A percentile compares a stretch with the other conserved stretches of the same genome.
Evolutionary conservation across 257 asterid species (phyloP).

Genomic region (Scutellaria galericulata): DNA sequence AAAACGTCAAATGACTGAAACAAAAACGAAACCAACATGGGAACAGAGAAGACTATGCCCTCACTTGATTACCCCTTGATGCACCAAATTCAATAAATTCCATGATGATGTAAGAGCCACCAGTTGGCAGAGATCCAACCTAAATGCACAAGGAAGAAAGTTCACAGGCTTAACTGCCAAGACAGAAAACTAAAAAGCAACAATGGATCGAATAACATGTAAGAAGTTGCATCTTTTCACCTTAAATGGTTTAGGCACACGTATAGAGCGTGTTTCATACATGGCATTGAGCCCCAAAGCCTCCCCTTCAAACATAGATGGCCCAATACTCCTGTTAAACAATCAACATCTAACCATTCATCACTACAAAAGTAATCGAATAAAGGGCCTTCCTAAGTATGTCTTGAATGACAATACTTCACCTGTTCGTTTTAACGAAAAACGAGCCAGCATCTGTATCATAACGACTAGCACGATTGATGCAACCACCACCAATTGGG

Average conservation of each 20-base stretch:
- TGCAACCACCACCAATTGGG: constrained; percentile 94
- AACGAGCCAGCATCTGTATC: constrained; percentile 87
- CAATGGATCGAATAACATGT: neutral
- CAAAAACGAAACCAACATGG: constrained; percentile 23
- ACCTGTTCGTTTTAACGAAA: constrained; percentile 93
- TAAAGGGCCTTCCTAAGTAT: neutral
- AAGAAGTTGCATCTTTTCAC: constrained; percentile 39
- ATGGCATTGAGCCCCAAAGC: constrained; percentile 87
- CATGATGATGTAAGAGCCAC: constrained; percentile 93
- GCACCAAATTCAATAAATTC: constrained; percentile 86
- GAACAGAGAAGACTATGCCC: constrained; percentile 34
- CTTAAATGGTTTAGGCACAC: constrained; percentile 88
- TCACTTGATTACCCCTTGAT: constrained; percentile 81
- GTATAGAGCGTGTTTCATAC: constrained; percentile 80
- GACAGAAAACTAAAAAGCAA: constrained; percentile 18
- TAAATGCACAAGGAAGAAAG: constrained; percentile 36
- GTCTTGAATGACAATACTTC: constrained; percentile 23
- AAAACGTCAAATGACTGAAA: constrained; percentile 39
- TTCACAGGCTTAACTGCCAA: neutral
- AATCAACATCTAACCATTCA: constrained; percentile 12
- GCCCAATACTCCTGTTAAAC: constrained; percentile 71
- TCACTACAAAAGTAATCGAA: neutral
- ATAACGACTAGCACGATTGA: constrained; percentile 75
- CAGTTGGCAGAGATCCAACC: constrained; percentile 86
- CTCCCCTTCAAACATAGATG: constrained; percentile 96